These are phyloP conservation scores for Thielaviopsis populi DNA, from an alignment of 2,329 filamentous ascomycete species.

Conservation along the genomic window DNA sequence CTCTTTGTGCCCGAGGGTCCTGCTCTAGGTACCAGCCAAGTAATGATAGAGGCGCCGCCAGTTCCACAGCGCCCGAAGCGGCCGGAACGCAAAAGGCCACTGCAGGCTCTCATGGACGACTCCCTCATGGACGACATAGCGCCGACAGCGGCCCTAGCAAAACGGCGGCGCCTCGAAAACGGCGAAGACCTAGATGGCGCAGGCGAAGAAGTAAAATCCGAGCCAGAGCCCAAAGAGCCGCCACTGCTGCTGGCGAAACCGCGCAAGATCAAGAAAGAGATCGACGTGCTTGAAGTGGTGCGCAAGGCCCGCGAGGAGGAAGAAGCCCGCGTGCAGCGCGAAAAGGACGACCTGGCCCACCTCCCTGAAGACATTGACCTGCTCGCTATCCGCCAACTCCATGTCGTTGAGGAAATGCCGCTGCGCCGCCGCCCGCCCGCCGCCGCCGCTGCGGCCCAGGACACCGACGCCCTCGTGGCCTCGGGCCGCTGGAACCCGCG, in stretches of 20 bases:
- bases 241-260: conserved; percentile 22
- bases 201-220: conserved; percentile 21
- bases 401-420: conserved; percentile 63
- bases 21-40: conserved; percentile 17
- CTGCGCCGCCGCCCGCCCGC: conserved; percentile 31
- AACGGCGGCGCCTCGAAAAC: conserved; percentile 55
- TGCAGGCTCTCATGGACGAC: conserved; percentile 31
- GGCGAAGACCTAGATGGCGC: conserved; percentile 31
- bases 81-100: conserved; percentile 32
- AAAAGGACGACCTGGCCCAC: conserved; percentile 38
- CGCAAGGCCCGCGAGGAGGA: conserved; percentile 47
- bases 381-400: conserved; percentile 55
- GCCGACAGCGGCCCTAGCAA: conserved; percentile 62
- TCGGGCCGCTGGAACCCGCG: conserved; percentile 61
- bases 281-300: conserved; percentile 54
- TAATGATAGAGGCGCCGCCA: conserved; percentile 19
- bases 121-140: conserved; percentile 53
- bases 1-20: conserved; percentile 43
- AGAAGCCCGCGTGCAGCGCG: conserved; percentile 43
- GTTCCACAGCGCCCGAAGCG: conserved; percentile 13
- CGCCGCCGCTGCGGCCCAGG: neutral
- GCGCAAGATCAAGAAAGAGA: conserved; percentile 42
- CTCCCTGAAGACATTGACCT: conserved; percentile 53
- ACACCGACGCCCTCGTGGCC: conserved; percentile 36
- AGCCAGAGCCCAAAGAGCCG: conserved; percentile 17